Evolutionary conservation across 495 filamentous ascomycete species (phyloP).

Genomic region (Clohesyomyces aquaticus): DNA sequence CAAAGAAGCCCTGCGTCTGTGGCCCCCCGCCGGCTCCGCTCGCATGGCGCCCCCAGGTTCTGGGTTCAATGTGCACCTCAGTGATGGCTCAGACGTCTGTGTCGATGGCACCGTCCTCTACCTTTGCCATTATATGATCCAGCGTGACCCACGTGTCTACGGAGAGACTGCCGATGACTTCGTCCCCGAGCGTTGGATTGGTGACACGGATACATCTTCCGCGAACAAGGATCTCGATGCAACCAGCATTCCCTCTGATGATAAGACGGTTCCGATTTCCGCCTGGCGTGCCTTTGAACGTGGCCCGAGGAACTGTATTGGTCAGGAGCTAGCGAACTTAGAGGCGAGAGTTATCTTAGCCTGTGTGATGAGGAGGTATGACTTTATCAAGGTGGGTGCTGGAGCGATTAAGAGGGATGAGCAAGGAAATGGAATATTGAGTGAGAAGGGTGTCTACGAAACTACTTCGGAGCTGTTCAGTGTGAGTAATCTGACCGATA

Average conservation of each 20-base stretch:
- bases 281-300: conserved; percentile 46
- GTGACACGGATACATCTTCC: conserved; percentile 16
- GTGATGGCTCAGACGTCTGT: conserved; percentile 42
- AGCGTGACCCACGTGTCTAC: conserved; percentile 36
- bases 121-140: conserved; percentile 37
- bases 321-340: conserved; percentile 47
- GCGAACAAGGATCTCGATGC: conserved; percentile 13
- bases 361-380: conserved; percentile 40
- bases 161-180: conserved; percentile 35
- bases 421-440: conserved; percentile 38
- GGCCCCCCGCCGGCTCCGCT: conserved; percentile 40
- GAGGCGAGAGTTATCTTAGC: conserved; percentile 45
- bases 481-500: conserved; percentile 48
- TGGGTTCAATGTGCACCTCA: conserved; percentile 36
- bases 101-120: conserved; percentile 46
- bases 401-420: conserved; percentile 46
- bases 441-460: conserved; percentile 51
- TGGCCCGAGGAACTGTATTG: conserved; percentile 48
- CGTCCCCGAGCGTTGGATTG: conserved; percentile 37
- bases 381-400: conserved; percentile 51
- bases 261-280: conserved; percentile 30
- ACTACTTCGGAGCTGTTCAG: conserved; percentile 52
- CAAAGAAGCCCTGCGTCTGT: conserved; percentile 44
- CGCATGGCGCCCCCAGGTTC: conserved; percentile 27
- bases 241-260: background rate